Evolutionary conservation across 208 protist species (phyloP).

Genomic region (Trypanosomatidae sp.): DNA sequence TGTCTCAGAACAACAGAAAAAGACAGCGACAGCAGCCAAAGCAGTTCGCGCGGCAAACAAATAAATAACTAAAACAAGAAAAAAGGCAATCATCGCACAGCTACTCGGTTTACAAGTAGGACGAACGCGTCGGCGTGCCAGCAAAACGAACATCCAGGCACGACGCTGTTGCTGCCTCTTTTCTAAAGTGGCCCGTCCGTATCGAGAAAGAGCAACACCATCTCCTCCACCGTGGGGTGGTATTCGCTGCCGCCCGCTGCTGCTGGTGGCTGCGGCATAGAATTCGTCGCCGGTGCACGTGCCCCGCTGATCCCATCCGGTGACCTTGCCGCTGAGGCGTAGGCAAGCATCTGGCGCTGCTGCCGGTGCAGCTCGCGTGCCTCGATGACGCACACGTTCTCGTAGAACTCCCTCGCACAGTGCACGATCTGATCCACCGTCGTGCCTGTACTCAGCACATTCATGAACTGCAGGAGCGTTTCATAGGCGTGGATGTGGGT

Average conservation of each 20-base stretch:
- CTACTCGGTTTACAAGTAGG: too few relatives aligned
- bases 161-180: background rate
- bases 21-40: too few relatives aligned
- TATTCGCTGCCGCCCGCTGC: background rate
- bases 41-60: background rate
- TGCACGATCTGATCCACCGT: conserved; percentile 49
- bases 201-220: conserved; percentile 30
- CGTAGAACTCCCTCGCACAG: conserved; percentile 64
- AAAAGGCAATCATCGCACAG: background rate
- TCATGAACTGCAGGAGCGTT: conserved; percentile 65
- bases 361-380: conserved; percentile 23
- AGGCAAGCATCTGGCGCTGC: conserved; percentile 4
- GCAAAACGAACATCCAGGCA: background rate
- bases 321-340: background rate
- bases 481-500: conserved; percentile 47
- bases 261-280: too few relatives aligned
- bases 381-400: conserved; percentile 38
- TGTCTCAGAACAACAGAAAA: too few relatives aligned
- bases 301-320: too few relatives aligned
- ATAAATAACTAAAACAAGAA: background rate
- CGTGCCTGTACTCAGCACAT: conserved; percentile 46
- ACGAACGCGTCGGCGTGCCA: background rate
- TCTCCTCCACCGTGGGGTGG: conserved; percentile 40
- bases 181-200: conserved; percentile 25
- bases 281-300: too few relatives aligned